Base-by-base conservation (phyloP, 2,329 filamentous ascomycete species). In the Nannizziopsis barbatae region DNA sequence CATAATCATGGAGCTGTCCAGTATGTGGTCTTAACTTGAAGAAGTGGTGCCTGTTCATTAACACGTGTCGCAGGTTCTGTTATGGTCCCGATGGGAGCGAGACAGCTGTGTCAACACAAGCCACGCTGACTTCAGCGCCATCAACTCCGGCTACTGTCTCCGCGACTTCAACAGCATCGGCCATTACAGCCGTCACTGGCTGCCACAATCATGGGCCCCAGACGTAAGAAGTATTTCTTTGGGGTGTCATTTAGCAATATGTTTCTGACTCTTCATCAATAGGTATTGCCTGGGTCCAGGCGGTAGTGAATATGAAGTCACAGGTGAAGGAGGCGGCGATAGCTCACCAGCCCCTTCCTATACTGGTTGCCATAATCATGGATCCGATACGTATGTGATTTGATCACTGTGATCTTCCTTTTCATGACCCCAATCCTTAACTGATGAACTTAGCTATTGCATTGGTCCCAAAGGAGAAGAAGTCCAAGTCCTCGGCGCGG, bases 331-430 rank as follows among this genome's bases (percentile, higher is more conserved):
- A 2, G 83, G 76, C 3, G 71, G 71, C 14, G 79, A 75, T 1
- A 71, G 72, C 40, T 72, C 74, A 42, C 62, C 79, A 14, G 79
- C 81, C 1, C 68, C 79, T 0, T 65, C 75, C 45, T 84, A 79
- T 57, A 84, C 80, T 0, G 77, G 65, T 47, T 86, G 83, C 58
- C 81, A 86, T 60, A 57, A 65, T 0, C 81, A 86, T 62, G 79
- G 69, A 12, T 57, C 62, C 2, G 71, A 79, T 40, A 71, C 71
- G 78, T 84, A 67, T 56, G 45, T 42, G 27, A 35, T 47, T n/a
- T 6, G 11, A 12, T 11, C n/a, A n/a, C n/a, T n/a, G n/a, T n/a
- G n/a, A n/a, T n/a, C n/a, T n/a, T n/a, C 20, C 18, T 6, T 30
- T 20, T n/a, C 6, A 15, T 11, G 8, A 22, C 11, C n/a, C 4